Percentiles rank a stretch among this genome's conserved stretches.
Evolutionary conservation across 2,329 filamentous ascomycete genomes (phyloP).

Genomic region (Trichoderma hamatum): DNA sequence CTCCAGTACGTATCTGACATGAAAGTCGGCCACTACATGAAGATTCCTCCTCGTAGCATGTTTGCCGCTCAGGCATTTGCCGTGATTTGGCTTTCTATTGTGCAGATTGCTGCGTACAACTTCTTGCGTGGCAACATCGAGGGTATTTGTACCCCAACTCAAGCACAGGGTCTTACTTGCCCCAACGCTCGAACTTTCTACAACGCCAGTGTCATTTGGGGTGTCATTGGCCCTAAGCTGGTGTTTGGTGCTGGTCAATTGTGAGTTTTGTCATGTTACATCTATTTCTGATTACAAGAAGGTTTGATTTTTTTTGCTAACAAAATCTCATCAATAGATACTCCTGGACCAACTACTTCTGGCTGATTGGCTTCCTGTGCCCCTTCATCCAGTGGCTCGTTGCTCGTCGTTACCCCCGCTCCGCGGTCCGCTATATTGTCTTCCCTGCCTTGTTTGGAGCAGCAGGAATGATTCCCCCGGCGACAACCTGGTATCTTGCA

Average conservation of each 20-base stretch:
- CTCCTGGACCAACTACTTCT: constrained; percentile 56
- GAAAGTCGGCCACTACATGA: constrained; percentile 58
- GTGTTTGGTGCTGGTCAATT: constrained; percentile 43
- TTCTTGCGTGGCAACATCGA: constrained; percentile 52
- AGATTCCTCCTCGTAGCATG: constrained; percentile 54
- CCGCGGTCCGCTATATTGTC: constrained; percentile 52
- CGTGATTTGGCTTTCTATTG: constrained; percentile 46
- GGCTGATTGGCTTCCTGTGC: constrained; percentile 54
- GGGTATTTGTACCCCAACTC: constrained; percentile 53
- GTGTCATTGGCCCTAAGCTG: constrained; percentile 53
- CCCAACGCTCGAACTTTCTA: constrained; percentile 62
- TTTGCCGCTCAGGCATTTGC: constrained; percentile 50
- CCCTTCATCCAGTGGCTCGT: constrained; percentile 54
- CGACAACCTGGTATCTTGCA: constrained; percentile 58
- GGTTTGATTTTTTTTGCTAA: neutral
- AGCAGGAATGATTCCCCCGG: constrained; percentile 54
- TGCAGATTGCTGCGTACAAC: constrained; percentile 45
- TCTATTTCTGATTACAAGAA: neutral
- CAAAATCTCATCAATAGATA: constrained; percentile 40
- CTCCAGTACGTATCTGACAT: constrained; percentile 53
- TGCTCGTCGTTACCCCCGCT: constrained; percentile 52
- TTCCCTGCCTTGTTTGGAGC: constrained; percentile 58
- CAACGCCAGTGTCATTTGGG: constrained; percentile 63
- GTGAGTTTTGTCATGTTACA: constrained; percentile 11
- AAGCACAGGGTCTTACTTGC: constrained; percentile 57